Conservation (phyloP, 306 rosid species). For the Benincasa hispida region DNA sequence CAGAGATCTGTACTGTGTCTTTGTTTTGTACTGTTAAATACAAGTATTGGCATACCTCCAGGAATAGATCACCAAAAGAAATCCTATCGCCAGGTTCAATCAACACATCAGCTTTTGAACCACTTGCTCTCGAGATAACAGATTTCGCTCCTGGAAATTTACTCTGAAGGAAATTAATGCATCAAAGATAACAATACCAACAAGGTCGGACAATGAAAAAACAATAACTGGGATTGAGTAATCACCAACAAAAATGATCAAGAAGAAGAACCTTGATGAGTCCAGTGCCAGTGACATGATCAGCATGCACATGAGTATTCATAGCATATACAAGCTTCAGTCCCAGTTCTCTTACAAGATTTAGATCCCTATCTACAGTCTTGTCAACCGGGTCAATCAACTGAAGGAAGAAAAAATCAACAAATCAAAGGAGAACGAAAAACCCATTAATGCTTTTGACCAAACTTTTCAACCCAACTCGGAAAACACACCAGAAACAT, state of each 20-base stretch:
- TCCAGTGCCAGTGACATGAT: constrained; percentile 93
- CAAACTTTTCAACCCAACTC: constrained; percentile 4
- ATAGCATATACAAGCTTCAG: constrained; percentile 63
- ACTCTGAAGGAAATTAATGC: constrained; percentile 23
- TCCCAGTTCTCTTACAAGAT: constrained; percentile 57
- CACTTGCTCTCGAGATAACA: constrained; percentile 74
- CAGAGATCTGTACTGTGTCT: background rate
- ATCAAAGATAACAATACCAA: background rate
- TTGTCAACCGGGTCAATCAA: constrained; percentile 96
- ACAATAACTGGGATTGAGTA: background rate
- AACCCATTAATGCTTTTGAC: constrained; percentile 8
- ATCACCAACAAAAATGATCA: background rate
- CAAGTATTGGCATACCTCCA: constrained; percentile 44
- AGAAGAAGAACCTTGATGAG: constrained; percentile 50
- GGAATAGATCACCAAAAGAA: constrained; percentile 56
- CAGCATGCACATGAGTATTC: constrained; percentile 99
- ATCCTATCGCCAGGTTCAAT: constrained; percentile 53
- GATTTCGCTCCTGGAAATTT: constrained; percentile 68
- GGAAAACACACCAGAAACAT: background rate
- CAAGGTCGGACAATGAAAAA: background rate
- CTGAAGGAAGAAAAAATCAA: constrained; percentile 24
- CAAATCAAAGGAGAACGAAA: background rate
- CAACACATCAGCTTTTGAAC: constrained; percentile 59
- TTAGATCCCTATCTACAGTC: constrained; percentile 79
- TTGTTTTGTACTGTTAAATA: background rate